Base-by-base conservation (phyloP, 805 yeast species). In the Barnettozyma wickerhamii region DNA sequence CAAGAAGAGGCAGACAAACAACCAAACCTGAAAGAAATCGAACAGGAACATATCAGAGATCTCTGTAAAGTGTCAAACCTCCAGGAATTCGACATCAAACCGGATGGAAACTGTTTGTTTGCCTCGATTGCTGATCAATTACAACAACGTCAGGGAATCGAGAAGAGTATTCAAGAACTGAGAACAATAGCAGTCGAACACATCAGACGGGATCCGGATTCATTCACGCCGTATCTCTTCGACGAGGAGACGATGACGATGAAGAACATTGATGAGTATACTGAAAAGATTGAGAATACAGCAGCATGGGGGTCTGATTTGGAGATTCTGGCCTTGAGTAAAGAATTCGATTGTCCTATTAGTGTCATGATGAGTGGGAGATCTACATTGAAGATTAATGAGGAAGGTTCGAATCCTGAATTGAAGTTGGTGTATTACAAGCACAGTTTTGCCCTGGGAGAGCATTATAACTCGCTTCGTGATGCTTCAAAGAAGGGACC, bases 301-400 rank as follows among this genome's bases (percentile, higher is more conserved):
- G 80, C 95, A 0, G 76, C 85, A 69, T 91, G 99, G 99, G 99
- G 99, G 19, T 93, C 96, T 7, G 97, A 93, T 53, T 68, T 88
- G 68, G 99, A 91, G 65, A 79, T 91, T 15, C 61, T 86, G 56
- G 96, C 97, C 0, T 67, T 90, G 30, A 72, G 95, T 1, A 72
- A 77, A 44, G 77, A 75, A n/a, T 84, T 71, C 52, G 70, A 81
- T 44, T 79, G 85, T 50, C 85, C 89, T 0, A 77, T 91, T n/a
- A 70, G 80, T 35, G 81, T 91, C 10, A 69, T 81, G 64, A 78
- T 84, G 69, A 84, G 88, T 35, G 95, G 95, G 1, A 74, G 87
- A 30, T 74, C 89, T 5, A 72, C 82, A 3, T 68, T 83, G 49
- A 60, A 52, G 28, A 75, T 86, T 42, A 84, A 86, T 51, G 87